Base-by-base conservation (phyloP, 176 grass and related monocot genomes). In the Dendrocalamus sinicus region DNA sequence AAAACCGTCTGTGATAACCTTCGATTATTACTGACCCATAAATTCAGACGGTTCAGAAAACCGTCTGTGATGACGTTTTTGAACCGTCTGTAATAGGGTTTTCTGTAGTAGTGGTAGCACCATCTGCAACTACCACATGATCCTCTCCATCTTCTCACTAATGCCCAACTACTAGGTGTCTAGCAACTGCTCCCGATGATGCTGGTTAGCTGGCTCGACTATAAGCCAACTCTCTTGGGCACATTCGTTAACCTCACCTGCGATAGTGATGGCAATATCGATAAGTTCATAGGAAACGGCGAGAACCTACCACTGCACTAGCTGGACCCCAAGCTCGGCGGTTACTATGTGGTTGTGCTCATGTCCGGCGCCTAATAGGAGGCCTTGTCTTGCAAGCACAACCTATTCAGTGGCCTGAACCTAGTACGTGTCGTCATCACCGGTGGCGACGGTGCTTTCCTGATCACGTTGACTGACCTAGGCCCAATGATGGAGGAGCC, bases 81-180 rank as follows among this genome's bases (percentile, higher is more conserved):
- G n/a, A n/a, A n/a, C n/a, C n/a, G n/a, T n/a, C n/a, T n/a, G n/a
- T n/a, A n/a, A n/a, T n/a, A n/a, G n/a, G n/a, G n/a, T n/a, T n/a
- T n/a, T n/a, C n/a, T n/a, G n/a, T n/a, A n/a, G n/a, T n/a, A n/a
- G n/a, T n/a, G n/a, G n/a, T 9, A 60, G 9, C 26, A 30, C 17
- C 22, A 72, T 60, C 65, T 79, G 72, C 55, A 76, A 53, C 78
- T 90, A 90, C 88, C 77, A 90, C 84, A 72, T 83, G 79, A 90
- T 87, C 79, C 77, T 90, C 40, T 90, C 84, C 51, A 10, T 90
- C 48, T 90, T 90, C 78, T 86, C 88, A 5, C 72, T 86, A 17
- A 32, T 55, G 5, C 78, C 88, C 0, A 78, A 87, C 55, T 65
- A 46, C 63, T 86, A 78, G 78, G 17, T 23, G 10, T 87, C 71